Percentiles rank a stretch among this genome's conserved stretches.
These are phyloP conservation scores for Vanderwaltozyma verrucispora DNA, from an alignment of 805 yeast genomes.

Conservation along the genomic window DNA sequence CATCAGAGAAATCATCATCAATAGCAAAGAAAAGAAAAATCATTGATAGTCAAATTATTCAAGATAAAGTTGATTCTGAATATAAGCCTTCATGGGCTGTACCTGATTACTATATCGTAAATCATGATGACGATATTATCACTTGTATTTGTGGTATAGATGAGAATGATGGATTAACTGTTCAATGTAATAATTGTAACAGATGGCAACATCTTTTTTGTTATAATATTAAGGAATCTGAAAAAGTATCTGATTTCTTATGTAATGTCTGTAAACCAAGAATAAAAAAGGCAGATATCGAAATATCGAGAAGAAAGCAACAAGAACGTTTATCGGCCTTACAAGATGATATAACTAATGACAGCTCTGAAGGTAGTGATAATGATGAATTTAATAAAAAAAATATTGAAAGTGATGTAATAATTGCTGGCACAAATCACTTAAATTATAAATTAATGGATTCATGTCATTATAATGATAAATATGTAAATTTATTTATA, in stretches of 20 bases:
- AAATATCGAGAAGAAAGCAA: slow-evolving; percentile 35
- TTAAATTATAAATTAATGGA: background rate
- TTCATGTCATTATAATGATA: slow-evolving; percentile 27
- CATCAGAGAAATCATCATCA: background rate
- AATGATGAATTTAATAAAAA: background rate
- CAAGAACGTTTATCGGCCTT: background rate
- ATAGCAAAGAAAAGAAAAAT: slow-evolving; percentile 1
- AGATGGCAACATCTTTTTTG: slow-evolving; percentile 96
- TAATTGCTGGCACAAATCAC: background rate
- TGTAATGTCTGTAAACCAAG: slow-evolving; percentile 70
- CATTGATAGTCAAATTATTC: background rate
- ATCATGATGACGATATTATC: slow-evolving; percentile 74
- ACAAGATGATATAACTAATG: background rate
- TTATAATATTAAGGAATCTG: slow-evolving; percentile 62
- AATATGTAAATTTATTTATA: slow-evolving; percentile 35
- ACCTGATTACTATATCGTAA: slow-evolving; percentile 47
- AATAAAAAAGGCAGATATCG: slow-evolving; percentile 30
- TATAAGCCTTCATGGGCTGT: slow-evolving; percentile 18
- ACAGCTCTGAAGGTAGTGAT: background rate
- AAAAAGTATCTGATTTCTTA: slow-evolving; percentile 59
- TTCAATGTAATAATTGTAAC: slow-evolving; percentile 87
- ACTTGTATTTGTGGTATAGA: slow-evolving; percentile 83
- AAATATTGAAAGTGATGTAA: background rate
- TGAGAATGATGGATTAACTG: slow-evolving; percentile 88
- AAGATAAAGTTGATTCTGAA: slow-evolving; percentile 1